Evolutionary conservation across 768 basidiomycete genomes (phyloP).

Genomic region (Naganishia randhawae): DNA sequence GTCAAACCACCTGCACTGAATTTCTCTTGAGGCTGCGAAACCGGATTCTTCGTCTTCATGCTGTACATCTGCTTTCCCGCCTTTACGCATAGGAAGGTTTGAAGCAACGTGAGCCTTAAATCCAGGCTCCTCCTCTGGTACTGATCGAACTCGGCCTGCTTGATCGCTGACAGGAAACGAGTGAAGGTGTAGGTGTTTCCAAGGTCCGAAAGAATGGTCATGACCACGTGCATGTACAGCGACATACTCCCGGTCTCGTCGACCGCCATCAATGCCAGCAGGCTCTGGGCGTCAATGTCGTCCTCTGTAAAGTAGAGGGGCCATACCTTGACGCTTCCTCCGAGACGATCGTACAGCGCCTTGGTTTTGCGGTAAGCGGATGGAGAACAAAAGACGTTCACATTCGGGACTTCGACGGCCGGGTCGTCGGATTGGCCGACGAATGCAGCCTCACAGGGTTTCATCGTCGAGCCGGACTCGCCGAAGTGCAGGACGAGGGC

Average conservation of each 20-base stretch:
- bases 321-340: constrained; percentile 23
- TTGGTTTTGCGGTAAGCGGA: constrained; percentile 3
- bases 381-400: constrained; percentile 28
- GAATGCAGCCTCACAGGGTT: constrained; percentile 28
- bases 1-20: constrained; percentile 25
- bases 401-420: constrained; percentile 3
- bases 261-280: constrained; percentile 28
- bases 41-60: constrained; percentile 9
- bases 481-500: constrained; percentile 27
- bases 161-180: constrained; percentile 7
- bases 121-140: constrained; percentile 21
- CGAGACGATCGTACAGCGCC: constrained; percentile 21
- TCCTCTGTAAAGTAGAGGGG: constrained; percentile 25
- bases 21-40: constrained; percentile 15
- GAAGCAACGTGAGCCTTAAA: constrained; percentile 9
- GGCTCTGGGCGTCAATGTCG: constrained; percentile 25
- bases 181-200: constrained; percentile 19
- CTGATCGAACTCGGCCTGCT: constrained; percentile 3
- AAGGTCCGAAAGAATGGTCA: constrained; percentile 26
- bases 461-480: constrained; percentile 20
- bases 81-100: constrained; percentile 21
- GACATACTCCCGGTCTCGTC: constrained; percentile 24
- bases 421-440: constrained; percentile 22
- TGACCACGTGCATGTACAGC: constrained; percentile 27
- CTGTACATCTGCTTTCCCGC: neutral